Evolutionary conservation across 2,329 filamentous ascomycete genomes (phyloP), one percentile per base, ranked within the genome.

Genomic region (Fusarium sublunatum): DNA sequence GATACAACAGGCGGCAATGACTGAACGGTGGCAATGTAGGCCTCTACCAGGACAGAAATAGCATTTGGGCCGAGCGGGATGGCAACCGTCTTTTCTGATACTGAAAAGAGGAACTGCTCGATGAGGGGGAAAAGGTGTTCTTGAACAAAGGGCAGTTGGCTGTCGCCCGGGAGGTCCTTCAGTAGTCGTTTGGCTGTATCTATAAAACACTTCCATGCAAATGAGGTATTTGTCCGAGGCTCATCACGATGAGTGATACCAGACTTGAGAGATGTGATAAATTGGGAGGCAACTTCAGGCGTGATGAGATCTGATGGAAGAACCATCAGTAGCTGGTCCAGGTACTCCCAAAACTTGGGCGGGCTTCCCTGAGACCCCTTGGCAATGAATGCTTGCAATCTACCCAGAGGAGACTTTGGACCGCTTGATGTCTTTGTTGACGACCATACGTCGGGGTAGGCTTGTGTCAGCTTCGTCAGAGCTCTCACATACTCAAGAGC

Each of bases 361-460:
- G 86, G 81, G 4, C 90, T 90, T n/a, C 88, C 86, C 70, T 97
- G 91, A 0, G 94, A 96, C 3, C 95, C 94, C 69, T 88, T 91
- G 61, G 91, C 88, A 7, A 98, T 79, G 67, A 96, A 95, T 8
- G 87, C 80, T 45, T 86, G 84, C 5, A 99, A 76, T 22, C 89
- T 78, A 5, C 79, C 78, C 2, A 85, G 65, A 0, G 85, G 81
- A 2, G 83, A 77, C 53, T 83, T 86, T 63, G 86, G 85, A n/a
- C 79, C 78, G 12, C 74, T 78, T 1, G 73, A 31, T 3, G 61
- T 46, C 13, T 71, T 67, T 4, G 82, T 56, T 75, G 84, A 81
- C 2, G 87, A 89, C 95, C 95, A 99, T 9, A 93, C 80, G 13
- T 87, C 82, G 1, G 92, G 88, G 44, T 88, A 83, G 11, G 74